These are phyloP conservation scores for Ammopiptanthus mongolicus DNA, from an alignment of 306 rosid species.

Conservation along the genomic window DNA sequence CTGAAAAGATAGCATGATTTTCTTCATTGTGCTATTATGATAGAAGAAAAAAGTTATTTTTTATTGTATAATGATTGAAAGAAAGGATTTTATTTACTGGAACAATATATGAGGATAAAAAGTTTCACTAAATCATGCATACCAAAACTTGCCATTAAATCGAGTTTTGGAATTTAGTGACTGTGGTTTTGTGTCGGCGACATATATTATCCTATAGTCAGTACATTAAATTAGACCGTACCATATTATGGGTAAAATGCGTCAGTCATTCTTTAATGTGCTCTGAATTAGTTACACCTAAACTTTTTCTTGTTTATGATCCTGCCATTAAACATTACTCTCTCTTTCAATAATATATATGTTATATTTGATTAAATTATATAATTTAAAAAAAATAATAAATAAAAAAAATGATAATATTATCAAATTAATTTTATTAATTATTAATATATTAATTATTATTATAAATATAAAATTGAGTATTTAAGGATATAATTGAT, in stretches of 20 bases:
- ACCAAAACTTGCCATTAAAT: not conserved
- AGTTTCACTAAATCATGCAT: not conserved
- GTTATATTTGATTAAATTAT: too few species aligned
- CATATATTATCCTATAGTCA: too few species aligned
- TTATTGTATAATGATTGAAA: not conserved
- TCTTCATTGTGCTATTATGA: not conserved
- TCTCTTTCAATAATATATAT: too few species aligned
- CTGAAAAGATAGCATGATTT: not conserved
- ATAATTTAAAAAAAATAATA: too few species aligned
- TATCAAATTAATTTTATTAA: too few species aligned
- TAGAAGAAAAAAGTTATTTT: slow-evolving; percentile 13
- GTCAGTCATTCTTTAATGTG: slow-evolving; percentile 17
- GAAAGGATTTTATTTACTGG: not conserved
- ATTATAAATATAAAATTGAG: too few species aligned
- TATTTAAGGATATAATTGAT: too few species aligned
- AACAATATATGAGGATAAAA: not conserved
- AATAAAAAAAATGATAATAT: too few species aligned
- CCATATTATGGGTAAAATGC: not conserved
- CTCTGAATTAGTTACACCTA: slow-evolving; percentile 10
- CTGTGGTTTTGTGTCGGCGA: slow-evolving; percentile 13
- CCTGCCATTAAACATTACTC: not conserved
- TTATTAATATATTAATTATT: too few species aligned
- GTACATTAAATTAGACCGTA: not conserved
- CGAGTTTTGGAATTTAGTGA: not conserved
- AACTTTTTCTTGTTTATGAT: not conserved